Conservation (phyloP, 2,329 filamentous ascomycete genomes). For the Capronia coronata region DNA sequence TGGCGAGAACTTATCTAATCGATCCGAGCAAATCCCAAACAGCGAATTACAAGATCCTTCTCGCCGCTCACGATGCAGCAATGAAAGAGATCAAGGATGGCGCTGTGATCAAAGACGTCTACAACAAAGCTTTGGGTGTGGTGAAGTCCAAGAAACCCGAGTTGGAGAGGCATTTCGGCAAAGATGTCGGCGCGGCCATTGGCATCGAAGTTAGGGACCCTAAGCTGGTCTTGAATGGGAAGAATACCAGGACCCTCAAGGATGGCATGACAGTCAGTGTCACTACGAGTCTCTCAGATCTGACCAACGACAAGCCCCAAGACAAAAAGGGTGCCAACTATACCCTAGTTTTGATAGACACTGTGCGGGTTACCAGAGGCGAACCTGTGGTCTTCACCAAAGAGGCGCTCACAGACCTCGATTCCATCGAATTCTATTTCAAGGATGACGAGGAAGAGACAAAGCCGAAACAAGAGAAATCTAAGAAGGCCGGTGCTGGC, state of each 20-base stretch:
- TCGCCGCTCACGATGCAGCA: constrained; percentile 78
- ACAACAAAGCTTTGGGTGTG: constrained; percentile 72
- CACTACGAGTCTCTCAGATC: constrained; percentile 80
- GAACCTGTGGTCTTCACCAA: constrained; percentile 74
- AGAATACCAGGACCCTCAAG: constrained; percentile 75
- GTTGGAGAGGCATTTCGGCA: constrained; percentile 87
- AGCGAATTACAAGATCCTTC: constrained; percentile 82
- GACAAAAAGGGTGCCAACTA: constrained; percentile 87
- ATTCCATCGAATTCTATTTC: constrained; percentile 97
- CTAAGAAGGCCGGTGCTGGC: constrained; percentile 79
- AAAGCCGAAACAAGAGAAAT: constrained; percentile 75
- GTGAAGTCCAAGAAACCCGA: constrained; percentile 90
- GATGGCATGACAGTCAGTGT: constrained; percentile 96
- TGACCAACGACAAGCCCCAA: constrained; percentile 78
- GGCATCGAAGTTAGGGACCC: constrained; percentile 85
- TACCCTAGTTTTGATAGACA: constrained; percentile 85
- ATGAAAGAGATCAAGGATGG: constrained; percentile 88
- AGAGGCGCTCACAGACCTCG: constrained; percentile 82
- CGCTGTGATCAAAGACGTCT: constrained; percentile 78
- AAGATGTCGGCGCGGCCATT: constrained; percentile 85
- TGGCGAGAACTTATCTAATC: constrained; percentile 89
- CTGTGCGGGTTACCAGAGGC: constrained; percentile 70
- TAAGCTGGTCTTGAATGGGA: constrained; percentile 76
- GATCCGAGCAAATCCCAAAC: constrained; percentile 96
- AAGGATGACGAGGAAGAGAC: constrained; percentile 82